Percentiles rank a stretch among this genome's conserved stretches.
These are phyloP conservation scores for Astrephomene gubernaculifera DNA, from an alignment of 139 green algal genomes.

Conservation along the genomic window DNA sequence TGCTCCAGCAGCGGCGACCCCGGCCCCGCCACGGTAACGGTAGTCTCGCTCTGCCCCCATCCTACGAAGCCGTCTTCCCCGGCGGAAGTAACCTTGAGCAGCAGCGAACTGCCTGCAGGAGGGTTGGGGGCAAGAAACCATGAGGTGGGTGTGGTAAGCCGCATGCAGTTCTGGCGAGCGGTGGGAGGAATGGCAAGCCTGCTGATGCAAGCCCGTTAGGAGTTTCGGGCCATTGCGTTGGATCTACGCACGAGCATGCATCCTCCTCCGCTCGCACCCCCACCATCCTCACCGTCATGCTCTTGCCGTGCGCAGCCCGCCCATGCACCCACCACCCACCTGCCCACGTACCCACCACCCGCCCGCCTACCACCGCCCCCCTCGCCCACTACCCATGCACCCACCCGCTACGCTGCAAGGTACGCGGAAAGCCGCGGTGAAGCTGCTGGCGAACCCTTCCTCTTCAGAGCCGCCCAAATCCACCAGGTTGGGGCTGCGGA, in stretches of 20 bases:
- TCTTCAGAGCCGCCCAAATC: not conserved
- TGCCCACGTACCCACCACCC: too few relatives aligned
- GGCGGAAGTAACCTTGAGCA: not conserved
- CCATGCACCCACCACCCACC: too few relatives aligned
- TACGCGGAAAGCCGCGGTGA: not conserved
- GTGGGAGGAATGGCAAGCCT: too few relatives aligned
- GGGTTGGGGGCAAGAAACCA: not conserved
- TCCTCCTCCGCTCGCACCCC: not conserved
- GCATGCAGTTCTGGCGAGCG: too few relatives aligned
- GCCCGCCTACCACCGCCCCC: too few relatives aligned
- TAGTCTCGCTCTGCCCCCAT: not conserved
- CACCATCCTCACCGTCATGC: too few relatives aligned
- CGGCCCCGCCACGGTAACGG: not conserved
- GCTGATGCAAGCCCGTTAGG: too few relatives aligned
- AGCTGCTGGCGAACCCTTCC: not conserved
- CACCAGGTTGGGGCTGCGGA: constrained; percentile 4
- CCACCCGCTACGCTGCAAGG: not conserved
- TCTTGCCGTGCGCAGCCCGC: not conserved
- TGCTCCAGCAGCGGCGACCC: not conserved
- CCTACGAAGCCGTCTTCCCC: not conserved
- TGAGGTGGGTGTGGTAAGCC: too few relatives aligned
- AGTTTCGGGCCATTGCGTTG: too few relatives aligned
- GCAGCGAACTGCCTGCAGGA: not conserved
- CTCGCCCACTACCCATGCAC: too few relatives aligned
- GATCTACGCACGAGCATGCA: too few relatives aligned